Base-by-base conservation (phyloP, 1,139 yeast genomes). In the Pichia sp. region DNA sequence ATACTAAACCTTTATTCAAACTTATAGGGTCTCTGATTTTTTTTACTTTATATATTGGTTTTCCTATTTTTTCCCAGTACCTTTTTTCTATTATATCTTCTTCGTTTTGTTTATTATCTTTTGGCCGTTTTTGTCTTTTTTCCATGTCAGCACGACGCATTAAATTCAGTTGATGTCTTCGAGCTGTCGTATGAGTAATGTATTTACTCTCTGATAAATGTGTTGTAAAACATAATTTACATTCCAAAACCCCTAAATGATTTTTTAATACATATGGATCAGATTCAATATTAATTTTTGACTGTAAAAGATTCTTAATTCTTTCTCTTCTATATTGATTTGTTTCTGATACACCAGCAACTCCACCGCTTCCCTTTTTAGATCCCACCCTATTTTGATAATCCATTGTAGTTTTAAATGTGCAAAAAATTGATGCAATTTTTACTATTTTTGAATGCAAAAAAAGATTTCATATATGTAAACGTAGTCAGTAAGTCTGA, bases 261-360 rank as follows among this genome's bases (percentile, higher is more conserved):
- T 86, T 87, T 58, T 80, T 76, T 67, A 81, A 79, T 19, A 87
- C 86, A 67, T 87, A 88, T 0, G 96, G 96, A 62, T 88, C 89
- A 49, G 79, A 77, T 44, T 83, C 88, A 10, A 87, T 68, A 63
- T 86, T 84, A 19, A 84, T 73, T 3, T 82, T 77, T 8, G 83
- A 77, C 33, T 83, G 72, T 38, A 88, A 75, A 44, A 88, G 75
- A 62, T 84, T 83, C 45, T 80, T 74, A 30, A 87, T 75, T 33
- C 95, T 73, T 54, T 82, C 80, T 53, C 81, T 73, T 36, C 89
- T 73, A 53, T 84, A 84, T 0, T 82, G 81, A 61, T 85, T 84
- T 9, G 84, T 73, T 61, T 84, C 89, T 46, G 79, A 80, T 38
- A 72, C 67, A 27, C 85, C 87, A 3, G 95, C 95, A 25, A 87